These are phyloP conservation scores for Alternaria brassicicola DNA, from an alignment of 2,329 filamentous ascomycete genomes.

Conservation along the genomic window DNA sequence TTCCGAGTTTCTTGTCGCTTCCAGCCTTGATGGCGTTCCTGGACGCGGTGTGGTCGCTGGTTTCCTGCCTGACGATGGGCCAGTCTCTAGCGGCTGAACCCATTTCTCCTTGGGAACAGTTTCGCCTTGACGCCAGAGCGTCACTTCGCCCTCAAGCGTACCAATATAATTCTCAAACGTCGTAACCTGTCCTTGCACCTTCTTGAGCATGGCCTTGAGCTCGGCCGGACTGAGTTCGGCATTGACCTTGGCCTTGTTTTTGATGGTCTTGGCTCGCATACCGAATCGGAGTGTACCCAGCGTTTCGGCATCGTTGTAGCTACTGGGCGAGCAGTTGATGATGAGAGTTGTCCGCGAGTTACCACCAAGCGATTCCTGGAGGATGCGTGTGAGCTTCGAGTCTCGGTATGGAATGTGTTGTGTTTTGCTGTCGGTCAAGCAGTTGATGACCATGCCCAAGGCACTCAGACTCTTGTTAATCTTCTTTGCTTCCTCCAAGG, in stretches of 20 bases:
- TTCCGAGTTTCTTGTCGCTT: constrained; percentile 53
- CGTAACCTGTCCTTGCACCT: constrained; percentile 86
- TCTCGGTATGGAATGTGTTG: constrained; percentile 96
- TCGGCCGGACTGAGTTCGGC: constrained; percentile 95
- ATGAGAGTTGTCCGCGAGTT: constrained; percentile 98
- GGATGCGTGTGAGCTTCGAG: constrained; percentile 93
- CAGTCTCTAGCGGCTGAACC: constrained; percentile 69
- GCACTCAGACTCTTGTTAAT: constrained; percentile 99
- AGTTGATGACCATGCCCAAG: constrained; percentile 98
- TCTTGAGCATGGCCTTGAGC: constrained; percentile 90
- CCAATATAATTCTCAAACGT: constrained; percentile 88
- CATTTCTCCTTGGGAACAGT: constrained; percentile 87
- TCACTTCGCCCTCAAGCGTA: constrained; percentile 82
- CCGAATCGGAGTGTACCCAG: constrained; percentile 91
- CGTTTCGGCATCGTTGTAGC: constrained; percentile 96
- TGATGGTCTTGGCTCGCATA: constrained; percentile 96
- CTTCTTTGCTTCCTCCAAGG: constrained; percentile 97
- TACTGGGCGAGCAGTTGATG: constrained; percentile 98
- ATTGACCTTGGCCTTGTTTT: constrained; percentile 99
- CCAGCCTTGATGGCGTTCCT: constrained; percentile 65
- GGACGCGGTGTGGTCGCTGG: constrained; percentile 59
- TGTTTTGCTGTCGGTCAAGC: constrained; percentile 95
- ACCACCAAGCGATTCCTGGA: constrained; percentile 96
- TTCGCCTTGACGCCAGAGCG: constrained; percentile 86
- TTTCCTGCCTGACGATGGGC: constrained; percentile 58